phyloP scores from a whole-genome alignment of 169 alveolate genomes.

The Neospora caninum region DNA sequence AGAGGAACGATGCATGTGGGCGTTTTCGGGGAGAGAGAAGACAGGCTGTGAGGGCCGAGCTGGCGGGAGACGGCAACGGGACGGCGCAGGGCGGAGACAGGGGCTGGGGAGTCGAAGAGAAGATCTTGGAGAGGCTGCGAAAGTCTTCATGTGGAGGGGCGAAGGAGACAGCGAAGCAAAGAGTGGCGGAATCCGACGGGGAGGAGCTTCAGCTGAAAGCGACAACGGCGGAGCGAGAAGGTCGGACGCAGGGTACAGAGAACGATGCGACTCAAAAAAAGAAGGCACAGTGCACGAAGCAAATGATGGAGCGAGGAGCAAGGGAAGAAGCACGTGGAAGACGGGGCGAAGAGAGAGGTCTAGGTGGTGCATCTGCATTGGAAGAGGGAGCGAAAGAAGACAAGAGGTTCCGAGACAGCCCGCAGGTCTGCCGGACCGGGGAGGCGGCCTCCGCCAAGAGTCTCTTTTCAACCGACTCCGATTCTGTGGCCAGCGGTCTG shows the following conservation, averaged over 20 bases:
- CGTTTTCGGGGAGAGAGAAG: background rate
- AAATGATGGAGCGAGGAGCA: background rate
- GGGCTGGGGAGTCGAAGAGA: background rate
- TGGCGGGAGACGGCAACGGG: too few species aligned
- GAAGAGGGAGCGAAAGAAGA: too few species aligned
- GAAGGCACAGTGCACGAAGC: background rate
- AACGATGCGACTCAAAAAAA: too few species aligned
- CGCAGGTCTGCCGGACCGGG: too few species aligned
- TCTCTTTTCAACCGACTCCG: too few species aligned
- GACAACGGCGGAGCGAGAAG: background rate
- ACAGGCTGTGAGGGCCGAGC: background rate
- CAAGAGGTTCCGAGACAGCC: too few species aligned
- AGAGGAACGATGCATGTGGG: background rate
- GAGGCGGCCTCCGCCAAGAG: too few species aligned
- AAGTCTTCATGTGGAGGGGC: background rate
- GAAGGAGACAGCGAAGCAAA: background rate
- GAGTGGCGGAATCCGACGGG: background rate
- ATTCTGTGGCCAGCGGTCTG: too few species aligned
- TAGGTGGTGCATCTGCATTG: too few species aligned
- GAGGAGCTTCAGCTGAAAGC: too few species aligned
- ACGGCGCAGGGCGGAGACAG: background rate
- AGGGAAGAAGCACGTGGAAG: background rate
- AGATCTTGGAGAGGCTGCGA: background rate
- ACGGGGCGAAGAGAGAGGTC: background rate
- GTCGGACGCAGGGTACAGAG: too few species aligned